A percentile compares a stretch with the other conserved stretches of the same genome.
phyloP scores from a whole-genome alignment of 2,329 filamentous ascomycete species.

The Alternaria novae-zelandiae region DNA sequence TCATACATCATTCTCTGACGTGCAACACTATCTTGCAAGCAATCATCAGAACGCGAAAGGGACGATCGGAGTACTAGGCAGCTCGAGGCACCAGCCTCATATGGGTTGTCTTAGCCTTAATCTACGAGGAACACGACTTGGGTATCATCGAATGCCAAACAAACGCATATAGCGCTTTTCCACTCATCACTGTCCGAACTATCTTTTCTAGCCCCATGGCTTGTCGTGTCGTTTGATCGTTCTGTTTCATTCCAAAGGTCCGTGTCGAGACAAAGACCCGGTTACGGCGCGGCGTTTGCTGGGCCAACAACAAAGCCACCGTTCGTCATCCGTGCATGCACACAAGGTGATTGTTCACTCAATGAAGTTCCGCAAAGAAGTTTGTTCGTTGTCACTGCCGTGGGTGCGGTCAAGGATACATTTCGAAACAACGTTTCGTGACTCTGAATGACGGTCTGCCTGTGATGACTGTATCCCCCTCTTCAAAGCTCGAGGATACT shows the following conservation, averaged over 20 bases:
- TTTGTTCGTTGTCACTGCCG: conserved; percentile 17
- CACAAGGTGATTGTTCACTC: conserved; percentile 22
- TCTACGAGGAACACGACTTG: conserved; percentile 10
- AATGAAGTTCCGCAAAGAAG: neutral
- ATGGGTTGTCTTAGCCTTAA: neutral
- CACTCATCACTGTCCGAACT: conserved; percentile 17
- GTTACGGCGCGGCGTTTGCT: conserved; percentile 23
- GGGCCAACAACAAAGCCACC: conserved; percentile 24
- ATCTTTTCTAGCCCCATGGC: neutral
- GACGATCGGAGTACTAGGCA: neutral
- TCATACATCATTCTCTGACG: neutral
- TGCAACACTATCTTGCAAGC: neutral
- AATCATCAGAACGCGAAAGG: neutral
- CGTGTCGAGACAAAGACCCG: conserved; percentile 15
- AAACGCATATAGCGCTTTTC: conserved; percentile 26
- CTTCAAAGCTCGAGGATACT: conserved; percentile 11
- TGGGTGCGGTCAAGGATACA: conserved; percentile 21
- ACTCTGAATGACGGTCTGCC: conserved; percentile 16
- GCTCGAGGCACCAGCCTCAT: neutral
- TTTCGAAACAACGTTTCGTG: conserved; percentile 30
- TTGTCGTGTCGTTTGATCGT: neutral
- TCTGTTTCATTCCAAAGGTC: neutral
- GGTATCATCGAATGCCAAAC: conserved; percentile 14
- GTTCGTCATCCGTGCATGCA: conserved; percentile 24
- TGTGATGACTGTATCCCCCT: conserved; percentile 13